Conservation (phyloP, 1,139 yeast species). For the Yamadazyma triangularis region DNA sequence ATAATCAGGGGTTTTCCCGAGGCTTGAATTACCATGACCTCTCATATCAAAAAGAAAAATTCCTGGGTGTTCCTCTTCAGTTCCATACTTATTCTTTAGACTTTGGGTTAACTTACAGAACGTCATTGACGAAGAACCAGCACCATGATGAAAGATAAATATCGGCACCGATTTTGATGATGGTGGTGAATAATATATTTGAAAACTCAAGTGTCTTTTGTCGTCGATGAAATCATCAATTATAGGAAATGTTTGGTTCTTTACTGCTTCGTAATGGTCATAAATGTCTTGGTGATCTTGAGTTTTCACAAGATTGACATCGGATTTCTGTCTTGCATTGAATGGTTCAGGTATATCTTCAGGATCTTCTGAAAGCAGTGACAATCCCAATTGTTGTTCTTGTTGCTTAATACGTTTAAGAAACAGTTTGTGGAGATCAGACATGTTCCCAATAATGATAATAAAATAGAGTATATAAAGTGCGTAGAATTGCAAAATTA, state of each 20-base stretch:
- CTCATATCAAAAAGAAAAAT: conserved; percentile 71
- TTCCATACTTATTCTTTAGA: conserved; percentile 15
- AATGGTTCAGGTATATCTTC: conserved; percentile 9
- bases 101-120: conserved; percentile 52
- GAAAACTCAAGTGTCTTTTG: conserved; percentile 21
- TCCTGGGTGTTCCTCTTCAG: conserved; percentile 38
- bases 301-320: no score
- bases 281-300: conserved; percentile 18
- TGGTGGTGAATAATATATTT: conserved; percentile 62
- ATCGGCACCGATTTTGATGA: conserved; percentile 40
- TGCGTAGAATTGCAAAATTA: no score
- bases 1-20: conserved; percentile 27
- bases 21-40: conserved; percentile 63
- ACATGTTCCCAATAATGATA: conserved; percentile 35
- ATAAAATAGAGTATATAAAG: no score
- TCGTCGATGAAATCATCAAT: conserved; percentile 10
- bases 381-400: conserved; percentile 34
- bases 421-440: conserved; percentile 39
- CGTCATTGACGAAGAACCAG: conserved; percentile 83
- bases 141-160: conserved; percentile 86
- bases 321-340: neutral
- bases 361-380: conserved; percentile 25
- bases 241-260: conserved; percentile 9
- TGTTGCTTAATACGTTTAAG: conserved; percentile 35
- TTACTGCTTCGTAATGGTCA: conserved; percentile 5